A percentile compares a stretch with the other conserved stretches of the same genome.
Conservation (phyloP, 208 protist species). For the Polymyxa betae region DNA sequence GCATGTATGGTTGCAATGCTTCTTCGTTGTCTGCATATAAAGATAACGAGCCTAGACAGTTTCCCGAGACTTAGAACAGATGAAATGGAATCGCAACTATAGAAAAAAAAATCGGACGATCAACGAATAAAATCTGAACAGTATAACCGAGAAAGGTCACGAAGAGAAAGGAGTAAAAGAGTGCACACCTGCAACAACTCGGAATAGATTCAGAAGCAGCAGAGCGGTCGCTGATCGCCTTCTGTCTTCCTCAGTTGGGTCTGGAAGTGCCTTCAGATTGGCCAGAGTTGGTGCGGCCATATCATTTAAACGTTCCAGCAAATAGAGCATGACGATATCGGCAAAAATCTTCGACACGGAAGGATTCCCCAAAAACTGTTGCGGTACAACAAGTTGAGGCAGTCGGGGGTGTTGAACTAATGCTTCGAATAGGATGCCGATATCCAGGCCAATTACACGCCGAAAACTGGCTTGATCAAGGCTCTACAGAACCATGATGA, state of each 20-base stretch:
- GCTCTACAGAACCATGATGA: conserved; percentile 9
- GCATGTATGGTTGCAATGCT: conserved; percentile 75
- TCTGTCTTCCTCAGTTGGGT: not conserved
- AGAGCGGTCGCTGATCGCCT: not conserved
- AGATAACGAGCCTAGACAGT: conserved; percentile 65
- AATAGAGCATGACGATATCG: conserved; percentile 75
- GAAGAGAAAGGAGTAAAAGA: not conserved
- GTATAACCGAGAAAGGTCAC: not conserved
- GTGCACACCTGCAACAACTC: conserved; percentile 74
- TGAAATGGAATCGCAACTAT: too few relatives aligned
- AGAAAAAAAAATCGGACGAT: too few relatives aligned
- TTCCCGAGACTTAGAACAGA: too few relatives aligned
- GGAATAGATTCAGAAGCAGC: conserved; percentile 76
- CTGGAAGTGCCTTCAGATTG: not conserved
- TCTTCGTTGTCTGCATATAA: conserved; percentile 78
- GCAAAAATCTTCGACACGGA: conserved; percentile 72
- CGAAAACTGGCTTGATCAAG: conserved; percentile 73
- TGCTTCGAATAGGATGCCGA: conserved; percentile 63
- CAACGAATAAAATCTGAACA: too few relatives aligned
- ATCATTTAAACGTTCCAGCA: conserved; percentile 63
- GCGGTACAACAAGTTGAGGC: conserved; percentile 69
- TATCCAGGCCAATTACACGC: conserved; percentile 71
- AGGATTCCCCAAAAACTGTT: conserved; percentile 75
- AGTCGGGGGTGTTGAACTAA: conserved; percentile 69
- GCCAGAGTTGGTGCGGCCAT: conserved; percentile 40